Evolutionary conservation across 2,329 filamentous ascomycete species (phyloP), one percentile per base, ranked within the genome.

Genomic region (Penicillium sp.): DNA sequence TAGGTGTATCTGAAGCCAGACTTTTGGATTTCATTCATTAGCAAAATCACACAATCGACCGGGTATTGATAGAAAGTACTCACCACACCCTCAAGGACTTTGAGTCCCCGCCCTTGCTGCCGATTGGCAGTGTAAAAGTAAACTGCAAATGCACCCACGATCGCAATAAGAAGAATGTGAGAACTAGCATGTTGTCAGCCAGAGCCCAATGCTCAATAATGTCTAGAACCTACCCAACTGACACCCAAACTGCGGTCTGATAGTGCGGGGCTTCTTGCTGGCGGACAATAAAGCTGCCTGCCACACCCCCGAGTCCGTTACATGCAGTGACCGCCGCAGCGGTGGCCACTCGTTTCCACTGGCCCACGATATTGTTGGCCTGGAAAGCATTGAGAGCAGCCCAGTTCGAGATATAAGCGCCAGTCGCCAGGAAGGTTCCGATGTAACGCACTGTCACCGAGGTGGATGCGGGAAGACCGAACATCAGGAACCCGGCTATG

Each of bases 381-480:
- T 85, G 81, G 61, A 85, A 87, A 0, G 84, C 81, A 51, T 83
- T 86, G 60, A 89, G 74, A 0, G 85, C 86, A 0, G 87, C 86
- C 86, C 86, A 89, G 61, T 89, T 89, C 4, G 82, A 84, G 4
- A 89, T 80, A 61, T 88, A 89, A 1, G 86, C 85, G 0, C 87
- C 87, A 0, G 86, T 89, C 0, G 86, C 85, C 2, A 89, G 78
- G 69, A 82, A 88, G 0, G 84, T 85, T 9, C 86, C 87, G 31
- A 87, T 75, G 60, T 88, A 88, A 47, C 87, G 81, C 4, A 85
- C 84, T 0, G 83, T 77, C 50, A 87, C 81, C 54, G 86, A 80
- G 15, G 76, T 72, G 4, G 71, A 74, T 27, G 65, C 57, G 0
- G 81, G 76, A 66, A 88, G 86, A 2, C 86, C 86, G 4, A 89